Evolutionary conservation across 345 rosid species (phyloP).

Genomic region (Gynandropsis gynandra): DNA sequence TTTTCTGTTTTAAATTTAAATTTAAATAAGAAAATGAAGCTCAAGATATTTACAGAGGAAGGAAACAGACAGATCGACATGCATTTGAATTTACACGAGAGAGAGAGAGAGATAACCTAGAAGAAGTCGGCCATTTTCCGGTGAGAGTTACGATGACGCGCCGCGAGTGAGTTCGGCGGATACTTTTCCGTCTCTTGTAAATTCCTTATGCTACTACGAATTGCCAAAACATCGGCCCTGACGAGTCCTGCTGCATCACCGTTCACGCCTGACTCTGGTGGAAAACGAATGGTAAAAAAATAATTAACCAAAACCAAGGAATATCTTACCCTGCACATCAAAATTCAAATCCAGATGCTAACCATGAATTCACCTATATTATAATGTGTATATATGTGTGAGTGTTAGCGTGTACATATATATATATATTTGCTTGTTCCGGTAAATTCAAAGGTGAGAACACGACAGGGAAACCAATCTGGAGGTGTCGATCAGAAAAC

Average conservation of each 20-base stretch:
- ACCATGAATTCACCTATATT: no score
- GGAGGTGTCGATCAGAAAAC: not conserved
- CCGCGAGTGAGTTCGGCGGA: constrained; percentile 32
- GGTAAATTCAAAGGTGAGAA: not conserved
- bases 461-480: not conserved
- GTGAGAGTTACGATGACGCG: constrained; percentile 34
- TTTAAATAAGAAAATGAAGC: not conserved
- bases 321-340: not conserved
- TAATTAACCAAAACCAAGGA: not conserved
- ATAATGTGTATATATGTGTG: no score
- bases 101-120: constrained; percentile 24
- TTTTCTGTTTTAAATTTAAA: no score
- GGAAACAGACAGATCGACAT: constrained; percentile 27
- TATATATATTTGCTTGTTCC: no score
- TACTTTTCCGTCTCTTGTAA: constrained; percentile 45
- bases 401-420: no score
- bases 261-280: constrained; percentile 31
- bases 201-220: constrained; percentile 59
- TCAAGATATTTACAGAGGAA: constrained; percentile 7
- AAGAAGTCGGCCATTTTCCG: constrained; percentile 58
- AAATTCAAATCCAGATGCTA: not conserved
- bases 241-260: constrained; percentile 30
- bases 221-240: constrained; percentile 40
- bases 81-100: constrained; percentile 27
- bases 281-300: constrained; percentile 1